Evolutionary conservation across 345 rosid genomes (phyloP), one percentile per base, ranked within the genome.

Genomic region (Euphorbia lathyris): DNA sequence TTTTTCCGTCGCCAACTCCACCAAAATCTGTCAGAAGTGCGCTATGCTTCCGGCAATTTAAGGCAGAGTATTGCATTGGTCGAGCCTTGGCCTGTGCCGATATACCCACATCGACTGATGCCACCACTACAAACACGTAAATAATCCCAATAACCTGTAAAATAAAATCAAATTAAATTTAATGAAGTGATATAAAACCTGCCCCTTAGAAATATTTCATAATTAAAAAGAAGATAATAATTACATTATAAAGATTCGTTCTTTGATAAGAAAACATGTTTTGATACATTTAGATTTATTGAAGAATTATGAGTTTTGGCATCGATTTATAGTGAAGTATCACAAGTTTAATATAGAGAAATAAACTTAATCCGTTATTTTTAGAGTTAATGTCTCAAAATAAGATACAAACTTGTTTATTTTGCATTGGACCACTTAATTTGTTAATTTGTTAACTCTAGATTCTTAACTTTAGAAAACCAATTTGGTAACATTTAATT

Each of bases 1-100:
- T 90, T 75, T 87, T 89, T 1, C 98, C 97, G 29, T 90, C 93
- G 1, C 93, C 91, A 3, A 87, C 86, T 0, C 80, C 97, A 4
- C 98, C 97, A 62, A 87, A 89, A 67, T 93, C 93, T 0, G 89
- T 81, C 60, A 90, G 13, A 9, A 76, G 30, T 0, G 92, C 92
- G 16, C 59, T 87, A 69, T 93, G 96, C 65, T 84, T 88, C 1
- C 97, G 85, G 48, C 97, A 90, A 67, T 65, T 83, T 32, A 84
- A 56, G 0, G 93, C 93, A 6, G 29, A 19, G 58, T 69, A 92
- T 9, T 58, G 55, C 25, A 81, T 2, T 3, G 51, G 36, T 14
- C 5, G 29, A 9, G 22, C 38, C 20, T 30, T 59, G 51, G 3
- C 19, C 19, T 16, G 51, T 14, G 2, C 12, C 30, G 63, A 30